Evolutionary conservation across 2,329 filamentous ascomycete species (phyloP), one percentile per base, ranked within the genome.

Genomic region (Neofusicoccum sp.): DNA sequence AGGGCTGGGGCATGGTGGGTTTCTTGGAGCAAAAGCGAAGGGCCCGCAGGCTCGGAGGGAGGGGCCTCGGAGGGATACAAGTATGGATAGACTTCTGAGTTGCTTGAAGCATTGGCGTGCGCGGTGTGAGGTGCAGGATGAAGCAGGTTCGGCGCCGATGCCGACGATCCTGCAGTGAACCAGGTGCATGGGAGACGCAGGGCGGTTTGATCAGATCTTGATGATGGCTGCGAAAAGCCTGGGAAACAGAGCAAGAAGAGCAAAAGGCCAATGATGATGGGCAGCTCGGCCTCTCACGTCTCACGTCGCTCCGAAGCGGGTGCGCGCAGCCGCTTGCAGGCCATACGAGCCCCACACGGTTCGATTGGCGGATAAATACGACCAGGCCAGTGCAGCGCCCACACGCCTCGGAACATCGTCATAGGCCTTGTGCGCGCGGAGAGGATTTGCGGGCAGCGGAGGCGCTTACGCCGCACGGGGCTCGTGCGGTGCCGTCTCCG

Each of bases 61-160:
- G 30, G 28, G 28, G 3, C 4, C 16, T 24, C n/a, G 40, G 31
- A 43, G 38, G 41, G 30, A 30, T 36, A 58, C 43, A 47, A 58
- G 54, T 58, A 58, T 58, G 54, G 54, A 58, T 58, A 58, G 54
- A 58, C 54, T 56, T 56, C 33, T 41, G 49, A 54, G 36, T 31
- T 41, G 45, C 4, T 33, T 28, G 14, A 53, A 43, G 51, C 51
- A 30, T 56, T 38, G n/a, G 8, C 16, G 51, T 56, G 36, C 36
- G 38, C 43, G 51, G 51, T 56, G 36, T 56, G 51, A 56, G 30
- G 28, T 33, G 28, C 30, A 24, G 30, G 45, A 48, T 48, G 12
- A 8, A n/a, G 28, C 45, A 47, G 26, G 11, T 47, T 47, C 38
- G 14, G 14, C 14, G 16, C 20, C 20, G 20, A 20, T 20, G 20